Evolutionary conservation across 1,284 basidiomycete genomes (phyloP), one percentile per base, ranked within the genome.

Genomic region (Ceratobasidium sp.): DNA sequence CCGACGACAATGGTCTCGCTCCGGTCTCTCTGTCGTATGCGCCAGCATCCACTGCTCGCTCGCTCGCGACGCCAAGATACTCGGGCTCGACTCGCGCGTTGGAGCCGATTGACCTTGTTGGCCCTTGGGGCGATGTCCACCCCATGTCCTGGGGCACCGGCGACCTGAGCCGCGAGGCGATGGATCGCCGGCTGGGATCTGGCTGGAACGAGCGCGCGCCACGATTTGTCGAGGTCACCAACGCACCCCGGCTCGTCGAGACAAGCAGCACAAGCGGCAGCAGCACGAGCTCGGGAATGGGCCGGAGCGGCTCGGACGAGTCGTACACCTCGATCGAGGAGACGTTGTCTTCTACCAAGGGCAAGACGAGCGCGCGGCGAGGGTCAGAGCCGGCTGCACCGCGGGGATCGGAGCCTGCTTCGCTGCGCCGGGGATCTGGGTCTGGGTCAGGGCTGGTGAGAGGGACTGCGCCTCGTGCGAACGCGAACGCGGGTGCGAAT

Each of bases 271-370:
- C 37, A 39, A 43, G 51, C 62, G 24, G 63, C 13, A 69, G 53
- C 24, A 29, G 49, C 11, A 24, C 37, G 29, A 69, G 66, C 39
- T 29, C 66, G 9, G 34, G 66, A 5, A 69, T 69, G 66, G 53
- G 53, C 6, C 31, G 66, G 13, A 69, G n/a, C 27, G 66, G 66
- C 13, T 69, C 66, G n/a, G 48, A 66, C 39, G 66, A 69, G 27
- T 69, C 66, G 22, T 56, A 46, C 53, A 69, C 66, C 31, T 69
- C 66, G 13, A 37, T 58, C 27, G 43, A 37, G 22, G 64, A 29
- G 34, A 16, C 31, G 34, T 46, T 54, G 16, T 39, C 34, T 66
- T 53, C 51, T 53, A 27, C 2, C 51, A 53, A 53, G 24, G 39
- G 9, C 19, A 63, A n/a, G 13, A 41, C 14, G 24, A 41, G 34